These are phyloP conservation scores for Xylaria sp. DNA, from an alignment of 2,329 filamentous ascomycete genomes.

Conservation along the genomic window DNA sequence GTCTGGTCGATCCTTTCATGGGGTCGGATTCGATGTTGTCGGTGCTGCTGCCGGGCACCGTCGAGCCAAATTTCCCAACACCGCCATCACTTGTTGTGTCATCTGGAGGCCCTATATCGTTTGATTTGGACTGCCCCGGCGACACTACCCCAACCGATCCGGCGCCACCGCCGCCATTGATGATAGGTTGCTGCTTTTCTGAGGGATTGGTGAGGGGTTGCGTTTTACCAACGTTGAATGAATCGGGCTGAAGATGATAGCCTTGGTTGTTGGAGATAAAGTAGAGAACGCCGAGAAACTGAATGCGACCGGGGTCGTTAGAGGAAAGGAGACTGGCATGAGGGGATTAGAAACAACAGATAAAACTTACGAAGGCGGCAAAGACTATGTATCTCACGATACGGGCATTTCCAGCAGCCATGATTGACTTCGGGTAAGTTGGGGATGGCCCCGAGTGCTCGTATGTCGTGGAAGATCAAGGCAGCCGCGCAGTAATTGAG, in stretches of 20 bases:
- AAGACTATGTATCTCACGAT: slow-evolving; percentile 83
- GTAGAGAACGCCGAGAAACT: slow-evolving; percentile 79
- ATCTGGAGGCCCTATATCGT: slow-evolving; percentile 22
- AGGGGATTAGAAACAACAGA: neutral
- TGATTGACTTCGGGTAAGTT: slow-evolving; percentile 48
- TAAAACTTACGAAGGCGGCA: slow-evolving; percentile 78
- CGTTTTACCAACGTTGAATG: slow-evolving; percentile 44
- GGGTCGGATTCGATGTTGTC: slow-evolving; percentile 43
- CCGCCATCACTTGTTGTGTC: slow-evolving; percentile 30
- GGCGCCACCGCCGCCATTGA: slow-evolving; percentile 41
- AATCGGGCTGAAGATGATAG: slow-evolving; percentile 57
- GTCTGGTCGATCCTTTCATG: slow-evolving; percentile 45
- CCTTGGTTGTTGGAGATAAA: slow-evolving; percentile 74
- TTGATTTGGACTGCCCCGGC: slow-evolving; percentile 35
- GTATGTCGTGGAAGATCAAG: slow-evolving; percentile 26
- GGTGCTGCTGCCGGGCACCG: slow-evolving; percentile 37
- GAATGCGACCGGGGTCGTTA: slow-evolving; percentile 34
- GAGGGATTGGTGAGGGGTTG: slow-evolving; percentile 50
- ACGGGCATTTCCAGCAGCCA: slow-evolving; percentile 76
- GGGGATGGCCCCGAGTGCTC: slow-evolving; percentile 12
- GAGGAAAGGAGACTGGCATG: slow-evolving; percentile 32
- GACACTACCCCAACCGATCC: slow-evolving; percentile 49
- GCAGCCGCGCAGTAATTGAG: slow-evolving; percentile 15
- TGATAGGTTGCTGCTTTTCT: slow-evolving; percentile 40
- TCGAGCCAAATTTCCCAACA: slow-evolving; percentile 34